Conservation (phyloP, 768 basidiomycete species). For the Boletus barrowsii region DNA sequence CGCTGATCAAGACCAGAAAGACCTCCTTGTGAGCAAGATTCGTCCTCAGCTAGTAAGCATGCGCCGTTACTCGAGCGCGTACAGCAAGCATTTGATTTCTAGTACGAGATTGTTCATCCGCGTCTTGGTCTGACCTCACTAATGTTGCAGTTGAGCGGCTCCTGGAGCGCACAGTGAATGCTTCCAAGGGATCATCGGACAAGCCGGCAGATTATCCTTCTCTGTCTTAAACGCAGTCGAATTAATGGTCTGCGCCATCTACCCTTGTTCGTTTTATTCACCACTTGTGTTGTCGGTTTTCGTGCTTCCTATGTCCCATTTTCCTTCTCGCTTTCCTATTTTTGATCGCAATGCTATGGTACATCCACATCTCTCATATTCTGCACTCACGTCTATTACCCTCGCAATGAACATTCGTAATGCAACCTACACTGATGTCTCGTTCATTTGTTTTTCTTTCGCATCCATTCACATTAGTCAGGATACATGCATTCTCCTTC, state of each 20-base stretch:
- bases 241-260: constrained; percentile 13
- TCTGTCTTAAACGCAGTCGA: constrained; percentile 22
- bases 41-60: constrained; percentile 67
- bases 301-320: not conserved
- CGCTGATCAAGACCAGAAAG: constrained; percentile 71
- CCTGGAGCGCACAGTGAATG: constrained; percentile 48
- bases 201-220: constrained; percentile 31
- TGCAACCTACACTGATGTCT: constrained; percentile 28
- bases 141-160: constrained; percentile 60
- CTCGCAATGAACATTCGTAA: constrained; percentile 38
- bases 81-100: constrained; percentile 77
- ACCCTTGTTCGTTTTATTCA: constrained; percentile 6
- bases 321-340: constrained; percentile 12
- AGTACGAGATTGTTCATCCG: constrained; percentile 47
- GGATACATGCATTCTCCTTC: constrained; percentile 28
- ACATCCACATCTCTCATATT: constrained; percentile 30
- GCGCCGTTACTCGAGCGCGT: constrained; percentile 67
- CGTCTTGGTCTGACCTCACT: constrained; percentile 7
- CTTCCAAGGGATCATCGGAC: constrained; percentile 23
- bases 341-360: constrained; percentile 37
- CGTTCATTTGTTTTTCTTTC: constrained; percentile 7
- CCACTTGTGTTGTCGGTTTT: constrained; percentile 1
- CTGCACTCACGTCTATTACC: constrained; percentile 32
- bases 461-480: constrained; percentile 20
- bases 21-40: constrained; percentile 57